Conservation (phyloP, 768 basidiomycete genomes). For the Rhizopogon salebrosus region DNA sequence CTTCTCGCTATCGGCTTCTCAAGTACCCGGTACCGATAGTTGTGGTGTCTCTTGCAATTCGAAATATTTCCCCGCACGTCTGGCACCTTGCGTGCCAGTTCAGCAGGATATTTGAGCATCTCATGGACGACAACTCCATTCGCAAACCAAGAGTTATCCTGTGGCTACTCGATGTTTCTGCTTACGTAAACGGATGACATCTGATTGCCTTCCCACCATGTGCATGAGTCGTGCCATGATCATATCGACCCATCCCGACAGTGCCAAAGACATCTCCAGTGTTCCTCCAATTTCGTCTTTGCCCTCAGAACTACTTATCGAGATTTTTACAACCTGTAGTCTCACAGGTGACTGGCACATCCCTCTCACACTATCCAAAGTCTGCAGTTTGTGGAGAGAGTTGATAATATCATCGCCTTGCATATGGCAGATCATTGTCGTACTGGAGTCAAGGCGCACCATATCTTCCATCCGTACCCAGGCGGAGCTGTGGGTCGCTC, state of each 20-base stretch:
- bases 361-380: conserved; percentile 44
- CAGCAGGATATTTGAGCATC: not conserved
- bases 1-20: not conserved
- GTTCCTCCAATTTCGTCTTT: conserved; percentile 25
- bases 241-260: not conserved
- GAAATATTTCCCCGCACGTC: not conserved
- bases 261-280: not conserved
- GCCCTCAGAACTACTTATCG: conserved; percentile 58
- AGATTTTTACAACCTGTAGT: conserved; percentile 47
- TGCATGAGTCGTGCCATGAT: not conserved
- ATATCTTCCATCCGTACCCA: conserved; percentile 39
- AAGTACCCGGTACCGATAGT: no score
- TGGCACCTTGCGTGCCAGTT: not conserved
- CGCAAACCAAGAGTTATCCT: no score
- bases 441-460: conserved; percentile 38
- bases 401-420: conserved; percentile 49
- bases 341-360: conserved; percentile 39
- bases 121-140: no score
- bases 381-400: conserved; percentile 57
- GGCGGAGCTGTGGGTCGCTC: conserved; percentile 48
- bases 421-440: conserved; percentile 54
- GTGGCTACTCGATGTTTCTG: no score
- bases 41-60: not conserved
- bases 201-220: no score
- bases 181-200: not conserved